Base-by-base conservation (phyloP, 2,329 filamentous ascomycete species). In the Trichoderma hamatum region DNA sequence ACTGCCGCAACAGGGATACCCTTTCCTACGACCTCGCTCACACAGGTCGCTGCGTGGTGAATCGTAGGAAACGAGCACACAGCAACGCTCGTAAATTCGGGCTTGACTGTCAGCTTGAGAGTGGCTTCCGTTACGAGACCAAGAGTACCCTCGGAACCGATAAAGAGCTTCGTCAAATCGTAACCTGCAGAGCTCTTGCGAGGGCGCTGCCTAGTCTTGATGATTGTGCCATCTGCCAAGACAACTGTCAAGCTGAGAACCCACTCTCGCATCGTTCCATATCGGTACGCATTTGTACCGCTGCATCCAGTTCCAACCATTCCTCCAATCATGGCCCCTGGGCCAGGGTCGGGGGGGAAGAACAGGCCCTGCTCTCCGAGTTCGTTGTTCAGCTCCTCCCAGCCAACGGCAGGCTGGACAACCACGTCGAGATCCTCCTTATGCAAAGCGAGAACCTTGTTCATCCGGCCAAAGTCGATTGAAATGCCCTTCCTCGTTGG, bases 181-280 rank as follows among this genome's bases (percentile, higher is more conserved):
- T 97, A 97, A 30, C 94, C 94, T 36, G 94, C 94, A 67, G 91
- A 94, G 75, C 91, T 94, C 84, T 97, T 97, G 73, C 94, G 88
- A 13, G 94, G 93, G 60, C 94, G 87, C 80, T 96, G 93, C 71
- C 92, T 86, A 13, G 94, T 97, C 84, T 94, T 95, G 81, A 97
- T 90, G 63, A 97, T 81, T 1, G 94, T 97, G 61, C 94, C 94
- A 79, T 97, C 94, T 21, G 94, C 94, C 74, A 97, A 85, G 13
- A 97, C 94, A 4, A 97, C 92, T 0, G 94, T 97, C 73, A 97
- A 81, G 66, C 88, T 91, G 26, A 97, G 82, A 14, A 97, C 94
- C 94, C 94, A 97, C 77, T 97, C 94, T 71, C 92, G 90, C 93
- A 97, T 97, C 2, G 94, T 97, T 71, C 94, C 94, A 78, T 97